Conservation (phyloP, 2,329 filamentous ascomycete genomes). For the Elsinoe ampelina region DNA sequence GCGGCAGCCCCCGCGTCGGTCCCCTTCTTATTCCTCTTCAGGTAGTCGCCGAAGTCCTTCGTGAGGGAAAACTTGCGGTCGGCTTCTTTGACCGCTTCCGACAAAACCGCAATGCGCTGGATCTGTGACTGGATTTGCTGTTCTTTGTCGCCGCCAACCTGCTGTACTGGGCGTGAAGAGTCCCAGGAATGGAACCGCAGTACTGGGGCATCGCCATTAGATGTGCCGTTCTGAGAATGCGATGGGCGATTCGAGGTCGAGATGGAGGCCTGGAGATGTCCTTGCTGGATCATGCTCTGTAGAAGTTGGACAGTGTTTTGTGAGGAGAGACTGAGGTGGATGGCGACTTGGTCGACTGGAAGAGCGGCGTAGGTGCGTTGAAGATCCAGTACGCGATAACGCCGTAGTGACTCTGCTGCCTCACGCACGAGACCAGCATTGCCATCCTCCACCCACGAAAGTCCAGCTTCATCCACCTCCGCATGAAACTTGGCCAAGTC, state of each 20-base stretch:
- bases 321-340: conserved; percentile 40
- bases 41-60: conserved; percentile 49
- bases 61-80: conserved; percentile 48
- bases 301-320: conserved; percentile 46
- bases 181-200: conserved; percentile 43
- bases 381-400: conserved; percentile 65
- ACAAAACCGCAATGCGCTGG: conserved; percentile 41
- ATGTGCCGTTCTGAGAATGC: not conserved
- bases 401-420: conserved; percentile 61
- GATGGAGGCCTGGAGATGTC: conserved; percentile 43
- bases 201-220: conserved; percentile 30
- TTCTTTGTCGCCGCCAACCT: conserved; percentile 22
- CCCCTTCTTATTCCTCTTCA: conserved; percentile 39
- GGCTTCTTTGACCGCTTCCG: conserved; percentile 43
- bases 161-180: conserved; percentile 2
- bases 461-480: conserved; percentile 51
- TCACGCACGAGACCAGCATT: conserved; percentile 63
- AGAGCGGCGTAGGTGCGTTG: conserved; percentile 61
- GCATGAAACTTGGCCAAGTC: conserved; percentile 51
- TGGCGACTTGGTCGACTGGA: conserved; percentile 45
- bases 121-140: conserved; percentile 39
- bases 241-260: conserved; percentile 24
- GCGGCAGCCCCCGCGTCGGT: conserved; percentile 24
- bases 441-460: conserved; percentile 49
- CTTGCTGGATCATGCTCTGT: conserved; percentile 42